Evolutionary conservation across 495 filamentous ascomycete genomes (phyloP).

Genomic region (Daldinia decipiens): DNA sequence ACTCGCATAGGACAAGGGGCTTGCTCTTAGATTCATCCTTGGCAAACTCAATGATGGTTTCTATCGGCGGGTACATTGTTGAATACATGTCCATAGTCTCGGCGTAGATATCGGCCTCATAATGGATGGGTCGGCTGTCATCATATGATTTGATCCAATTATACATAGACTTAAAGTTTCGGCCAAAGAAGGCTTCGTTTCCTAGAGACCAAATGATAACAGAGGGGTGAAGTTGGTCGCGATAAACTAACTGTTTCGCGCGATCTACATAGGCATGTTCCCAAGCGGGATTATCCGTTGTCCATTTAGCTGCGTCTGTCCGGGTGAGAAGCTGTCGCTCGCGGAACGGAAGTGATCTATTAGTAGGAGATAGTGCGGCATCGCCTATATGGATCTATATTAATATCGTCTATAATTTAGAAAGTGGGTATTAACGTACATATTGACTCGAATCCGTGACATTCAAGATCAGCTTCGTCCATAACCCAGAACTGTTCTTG

Average conservation of each 20-base stretch:
- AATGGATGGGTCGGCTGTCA: conserved; percentile 69
- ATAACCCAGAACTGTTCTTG: conserved; percentile 66
- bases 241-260: conserved; percentile 67
- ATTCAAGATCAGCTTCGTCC: conserved; percentile 77
- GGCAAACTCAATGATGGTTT: conserved; percentile 60
- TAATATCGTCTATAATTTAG: conserved; percentile 10
- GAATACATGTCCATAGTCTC: conserved; percentile 71
- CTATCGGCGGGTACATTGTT: conserved; percentile 71
- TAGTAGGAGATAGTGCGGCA: conserved; percentile 42
- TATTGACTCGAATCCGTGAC: conserved; percentile 70
- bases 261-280: conserved; percentile 72
- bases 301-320: conserved; percentile 62
- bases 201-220: conserved; percentile 78
- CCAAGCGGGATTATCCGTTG: conserved; percentile 72
- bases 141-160: conserved; percentile 67
- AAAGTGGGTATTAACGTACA: conserved; percentile 19
- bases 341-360: conserved; percentile 43
- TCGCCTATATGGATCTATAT: conserved; percentile 34
- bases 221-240: conserved; percentile 73
- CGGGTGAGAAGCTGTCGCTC: conserved; percentile 64
- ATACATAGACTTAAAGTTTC: conserved; percentile 72
- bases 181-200: conserved; percentile 75
- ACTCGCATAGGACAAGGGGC: conserved; percentile 74
- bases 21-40: conserved; percentile 58
- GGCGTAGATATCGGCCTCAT: conserved; percentile 70